Evolutionary conservation across 805 yeast species (phyloP).

Genomic region (Zygoascus flipseniorum): DNA sequence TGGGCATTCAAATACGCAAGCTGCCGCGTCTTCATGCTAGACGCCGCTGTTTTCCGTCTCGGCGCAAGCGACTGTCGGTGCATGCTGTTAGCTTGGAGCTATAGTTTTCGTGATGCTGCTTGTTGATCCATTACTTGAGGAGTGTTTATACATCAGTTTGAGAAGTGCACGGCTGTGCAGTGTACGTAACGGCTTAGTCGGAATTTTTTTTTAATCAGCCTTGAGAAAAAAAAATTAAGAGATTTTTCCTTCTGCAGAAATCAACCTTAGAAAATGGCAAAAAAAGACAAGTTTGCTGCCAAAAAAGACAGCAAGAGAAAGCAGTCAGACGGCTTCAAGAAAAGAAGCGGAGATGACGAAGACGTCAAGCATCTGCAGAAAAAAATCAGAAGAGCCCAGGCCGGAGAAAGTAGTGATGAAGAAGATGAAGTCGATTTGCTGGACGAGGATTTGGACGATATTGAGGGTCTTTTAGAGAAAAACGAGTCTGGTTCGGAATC

Average conservation of each 20-base stretch:
- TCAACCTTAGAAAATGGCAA: not conserved
- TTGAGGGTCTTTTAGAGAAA: slow-evolving; percentile 16
- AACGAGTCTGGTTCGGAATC: slow-evolving; percentile 22
- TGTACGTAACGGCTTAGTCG: not conserved
- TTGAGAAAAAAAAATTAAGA: not conserved
- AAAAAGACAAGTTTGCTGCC: not conserved
- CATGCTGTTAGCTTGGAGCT: not conserved
- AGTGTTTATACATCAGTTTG: not conserved
- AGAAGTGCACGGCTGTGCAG: not conserved
- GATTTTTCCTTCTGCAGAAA: not conserved
- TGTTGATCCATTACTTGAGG: not conserved
- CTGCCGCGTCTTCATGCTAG: slow-evolving; percentile 30
- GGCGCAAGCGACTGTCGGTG: slow-evolving; percentile 1
- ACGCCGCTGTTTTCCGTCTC: slow-evolving; percentile 7
- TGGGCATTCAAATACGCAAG: slow-evolving; percentile 44
- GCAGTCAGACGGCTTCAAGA: not conserved
- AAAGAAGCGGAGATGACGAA: not conserved
- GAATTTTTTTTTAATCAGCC: not conserved
- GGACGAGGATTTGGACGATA: slow-evolving; percentile 20
- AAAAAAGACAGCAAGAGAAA: slow-evolving; percentile 2
- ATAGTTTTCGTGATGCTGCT: not conserved
- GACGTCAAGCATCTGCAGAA: slow-evolving; percentile 2
- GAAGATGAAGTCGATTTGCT: slow-evolving; percentile 9
- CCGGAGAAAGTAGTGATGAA: slow-evolving; percentile 13
- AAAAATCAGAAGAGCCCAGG: slow-evolving; percentile 2